Evolutionary conservation across 140 eudicot species (phyloP).

Genomic region (Erigeron philadelphicus): DNA sequence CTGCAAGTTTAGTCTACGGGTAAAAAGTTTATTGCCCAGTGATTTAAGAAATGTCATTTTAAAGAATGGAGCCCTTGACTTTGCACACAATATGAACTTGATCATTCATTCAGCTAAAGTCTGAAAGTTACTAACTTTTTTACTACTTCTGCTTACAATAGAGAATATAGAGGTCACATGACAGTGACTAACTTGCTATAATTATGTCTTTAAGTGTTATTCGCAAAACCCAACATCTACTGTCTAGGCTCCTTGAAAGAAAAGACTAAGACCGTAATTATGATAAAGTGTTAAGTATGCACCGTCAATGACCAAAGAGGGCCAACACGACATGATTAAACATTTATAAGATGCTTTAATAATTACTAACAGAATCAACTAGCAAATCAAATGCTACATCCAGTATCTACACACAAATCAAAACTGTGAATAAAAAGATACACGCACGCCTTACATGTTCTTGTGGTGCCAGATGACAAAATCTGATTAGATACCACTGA

Average conservation of each 20-base stretch:
- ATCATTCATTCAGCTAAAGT: too few species aligned
- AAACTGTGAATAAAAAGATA: conserved; percentile 1
- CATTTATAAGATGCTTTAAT: not conserved
- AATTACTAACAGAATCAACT: conserved; percentile 1
- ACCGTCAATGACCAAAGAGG: too few species aligned
- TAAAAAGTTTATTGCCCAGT: too few species aligned
- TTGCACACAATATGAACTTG: too few species aligned
- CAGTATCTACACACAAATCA: conserved; percentile 5
- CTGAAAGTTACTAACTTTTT: too few species aligned
- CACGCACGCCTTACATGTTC: conserved; percentile 52
- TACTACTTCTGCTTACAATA: too few species aligned
- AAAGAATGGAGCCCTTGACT: too few species aligned
- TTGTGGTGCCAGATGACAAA: conserved; percentile 49
- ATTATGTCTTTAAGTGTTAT: not conserved
- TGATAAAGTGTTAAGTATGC: too few species aligned
- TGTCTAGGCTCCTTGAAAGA: not conserved
- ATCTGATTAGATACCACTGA: conserved; percentile 72
- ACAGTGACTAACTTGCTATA: not conserved
- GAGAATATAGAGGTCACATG: too few species aligned
- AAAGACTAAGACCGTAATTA: not conserved
- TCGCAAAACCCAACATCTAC: not conserved
- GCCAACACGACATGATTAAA: not conserved
- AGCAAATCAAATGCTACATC: not conserved
- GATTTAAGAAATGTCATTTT: too few species aligned
- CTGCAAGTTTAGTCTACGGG: too few species aligned